phyloP scores from a whole-genome alignment of 345 rosid species.

The Aquilaria malaccensis region DNA sequence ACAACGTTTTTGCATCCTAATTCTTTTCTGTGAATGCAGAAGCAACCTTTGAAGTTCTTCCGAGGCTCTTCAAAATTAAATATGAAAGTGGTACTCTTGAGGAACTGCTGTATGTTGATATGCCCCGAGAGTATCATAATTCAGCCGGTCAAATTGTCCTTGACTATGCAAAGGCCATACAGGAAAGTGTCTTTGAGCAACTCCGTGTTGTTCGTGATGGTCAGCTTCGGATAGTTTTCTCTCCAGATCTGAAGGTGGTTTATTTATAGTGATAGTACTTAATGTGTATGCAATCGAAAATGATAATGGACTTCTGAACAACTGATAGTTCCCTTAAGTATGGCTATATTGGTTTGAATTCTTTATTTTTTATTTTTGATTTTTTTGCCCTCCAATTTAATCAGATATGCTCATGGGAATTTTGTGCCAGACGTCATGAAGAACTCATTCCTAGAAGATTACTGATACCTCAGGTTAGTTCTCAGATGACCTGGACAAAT shows the following conservation, averaged over 20 bases:
- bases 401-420: conserved; percentile 95
- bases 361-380: background rate
- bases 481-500: background rate
- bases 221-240: conserved; percentile 78
- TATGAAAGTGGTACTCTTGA: conserved; percentile 93
- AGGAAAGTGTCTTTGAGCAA: conserved; percentile 93
- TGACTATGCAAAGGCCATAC: conserved; percentile 92
- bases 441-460: conserved; percentile 85
- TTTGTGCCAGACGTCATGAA: conserved; percentile 92
- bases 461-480: conserved; percentile 70
- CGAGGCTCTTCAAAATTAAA: conserved; percentile 89
- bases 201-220: conserved; percentile 97
- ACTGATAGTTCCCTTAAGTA: background rate
- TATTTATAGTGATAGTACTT: background rate
- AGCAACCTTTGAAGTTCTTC: conserved; percentile 96
- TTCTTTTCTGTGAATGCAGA: conserved; percentile 35
- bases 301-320: background rate
- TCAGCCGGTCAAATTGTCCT: conserved; percentile 84
- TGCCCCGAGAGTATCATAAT: conserved; percentile 79
- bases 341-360: background rate
- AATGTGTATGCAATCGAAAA: background rate
- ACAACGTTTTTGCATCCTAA: background rate
- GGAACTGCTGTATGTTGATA: conserved; percentile 88
- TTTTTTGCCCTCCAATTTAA: background rate
- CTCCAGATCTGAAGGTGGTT: conserved; percentile 77